Evolutionary conservation across 768 basidiomycete species (phyloP), one percentile per base, ranked within the genome.

Genomic region (Russula dissimulans): DNA sequence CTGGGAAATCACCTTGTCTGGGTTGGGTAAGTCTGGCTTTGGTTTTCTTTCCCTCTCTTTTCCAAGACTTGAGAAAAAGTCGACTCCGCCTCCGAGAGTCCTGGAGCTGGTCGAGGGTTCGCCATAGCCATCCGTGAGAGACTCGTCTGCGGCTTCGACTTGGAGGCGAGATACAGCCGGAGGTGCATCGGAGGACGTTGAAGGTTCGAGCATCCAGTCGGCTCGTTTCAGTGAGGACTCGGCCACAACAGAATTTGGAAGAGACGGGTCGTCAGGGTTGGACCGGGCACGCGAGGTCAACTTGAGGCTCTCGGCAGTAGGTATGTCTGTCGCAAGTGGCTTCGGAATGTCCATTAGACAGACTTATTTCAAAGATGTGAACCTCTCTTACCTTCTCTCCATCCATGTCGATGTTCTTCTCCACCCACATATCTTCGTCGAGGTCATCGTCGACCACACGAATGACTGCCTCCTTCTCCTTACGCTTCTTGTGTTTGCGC

Each of bases 31-130:
- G 32, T 84, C 81, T 11, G 78, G 76, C 43, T 72, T 76, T 8
- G 82, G 77, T 56, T 84, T 82, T 68, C 85, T 85, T 72, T 81
- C 85, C 74, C 79, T 70, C 69, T 90, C 91, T 5, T 81, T 89
- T 4, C 95, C 95, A 46, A 99, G 76, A 62, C 76, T 82, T 1
- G 89, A 86, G 77, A 98, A 98, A 74, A 97, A 95, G 72, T 98
- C 95, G 29, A 88, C 80, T 3, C 79, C 80, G 43, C 82, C 85
- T 4, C 73, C 76, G 46, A 77, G 68, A 5, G 76, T 81, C 10
- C 85, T 79, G 54, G 74, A 70, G 32, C 73, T 74, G 14, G 66
- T 67, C 12, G 77, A 72, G 2, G 73, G 63, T 52, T 85, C 84
- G 18, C 82, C 84, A 61, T 87, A 89, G 29, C 76, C 83, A 18